These are phyloP conservation scores for Colletotrichum karsti DNA, from an alignment of 2,329 filamentous ascomycete genomes.

Conservation along the genomic window DNA sequence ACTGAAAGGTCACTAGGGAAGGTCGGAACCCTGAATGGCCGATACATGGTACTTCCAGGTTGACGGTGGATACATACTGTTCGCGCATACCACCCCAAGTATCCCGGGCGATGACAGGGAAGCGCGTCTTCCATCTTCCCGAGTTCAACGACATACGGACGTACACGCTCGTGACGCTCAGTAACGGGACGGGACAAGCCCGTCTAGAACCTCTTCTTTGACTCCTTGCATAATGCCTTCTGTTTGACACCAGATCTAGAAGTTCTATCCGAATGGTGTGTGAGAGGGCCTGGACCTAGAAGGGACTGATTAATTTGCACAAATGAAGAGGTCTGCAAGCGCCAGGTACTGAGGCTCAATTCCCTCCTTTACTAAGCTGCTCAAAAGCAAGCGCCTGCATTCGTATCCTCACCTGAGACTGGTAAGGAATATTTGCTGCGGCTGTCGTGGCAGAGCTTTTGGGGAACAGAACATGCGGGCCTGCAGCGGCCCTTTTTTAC, in stretches of 20 bases:
- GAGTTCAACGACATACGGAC: neutral
- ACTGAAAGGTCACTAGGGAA: neutral
- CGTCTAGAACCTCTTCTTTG: neutral
- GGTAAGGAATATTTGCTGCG: neutral
- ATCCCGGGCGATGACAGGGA: constrained; percentile 5
- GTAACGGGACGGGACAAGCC: too few relatives aligned
- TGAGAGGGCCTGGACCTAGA: neutral
- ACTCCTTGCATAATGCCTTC: constrained; percentile 1
- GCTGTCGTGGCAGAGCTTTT: neutral
- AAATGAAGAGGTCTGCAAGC: neutral
- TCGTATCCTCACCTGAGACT: neutral
- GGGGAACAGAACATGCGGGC: neutral
- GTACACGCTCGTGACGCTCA: neutral
- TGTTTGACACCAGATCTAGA: neutral
- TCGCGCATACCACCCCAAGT: neutral
- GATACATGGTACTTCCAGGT: neutral
- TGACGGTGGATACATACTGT: constrained; percentile 1
- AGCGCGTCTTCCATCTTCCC: neutral
- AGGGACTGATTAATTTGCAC: neutral
- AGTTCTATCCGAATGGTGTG: neutral
- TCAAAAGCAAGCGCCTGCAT: neutral
- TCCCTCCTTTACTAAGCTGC: neutral
- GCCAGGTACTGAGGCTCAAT: neutral
- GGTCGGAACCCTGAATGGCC: neutral
- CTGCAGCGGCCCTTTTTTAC: neutral